A percentile compares a stretch with the other conserved stretches of the same genome.
Conservation (phyloP, 2,329 filamentous ascomycete species). For the Gaeumannomyces sp. region DNA sequence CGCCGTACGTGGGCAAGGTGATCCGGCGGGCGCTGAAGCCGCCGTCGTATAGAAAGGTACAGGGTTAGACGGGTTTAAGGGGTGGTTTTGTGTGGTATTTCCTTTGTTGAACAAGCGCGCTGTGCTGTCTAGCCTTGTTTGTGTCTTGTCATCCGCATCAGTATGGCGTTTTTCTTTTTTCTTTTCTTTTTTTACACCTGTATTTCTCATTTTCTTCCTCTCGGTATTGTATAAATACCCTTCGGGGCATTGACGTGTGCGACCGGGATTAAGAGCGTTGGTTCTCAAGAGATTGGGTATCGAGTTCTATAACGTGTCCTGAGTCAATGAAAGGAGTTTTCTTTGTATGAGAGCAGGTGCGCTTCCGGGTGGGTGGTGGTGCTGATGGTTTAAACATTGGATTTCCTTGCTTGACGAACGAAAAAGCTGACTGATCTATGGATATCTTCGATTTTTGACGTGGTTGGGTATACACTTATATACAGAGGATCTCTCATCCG, state of each 20-base stretch:
- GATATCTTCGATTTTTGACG: background rate
- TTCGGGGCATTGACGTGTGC: background rate
- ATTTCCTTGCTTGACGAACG: background rate
- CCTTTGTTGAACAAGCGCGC: constrained; percentile 1
- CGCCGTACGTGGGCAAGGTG: constrained; percentile 81
- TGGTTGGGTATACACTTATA: background rate
- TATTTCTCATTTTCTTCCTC: background rate
- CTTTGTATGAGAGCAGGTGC: too few relatives aligned
- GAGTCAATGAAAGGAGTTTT: too few relatives aligned
- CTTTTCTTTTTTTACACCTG: background rate
- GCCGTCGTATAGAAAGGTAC: constrained; percentile 91
- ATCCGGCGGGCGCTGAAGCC: constrained; percentile 81
- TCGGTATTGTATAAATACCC: background rate
- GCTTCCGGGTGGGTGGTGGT: background rate
- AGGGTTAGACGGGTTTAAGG: constrained; percentile 33
- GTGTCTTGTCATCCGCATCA: background rate
- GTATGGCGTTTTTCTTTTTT: background rate
- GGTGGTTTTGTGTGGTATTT: constrained; percentile 5
- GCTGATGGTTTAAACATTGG: background rate
- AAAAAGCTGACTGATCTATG: too few relatives aligned
- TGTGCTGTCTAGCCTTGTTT: background rate
- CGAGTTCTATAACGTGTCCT: background rate
- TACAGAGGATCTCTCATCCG: background rate
- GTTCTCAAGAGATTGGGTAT: background rate
- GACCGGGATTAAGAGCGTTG: background rate